Percentiles rank a stretch among this genome's conserved stretches.
These are phyloP conservation scores for Metarhizium rileyi DNA, from an alignment of 2,329 filamentous ascomycete species.

Conservation along the genomic window DNA sequence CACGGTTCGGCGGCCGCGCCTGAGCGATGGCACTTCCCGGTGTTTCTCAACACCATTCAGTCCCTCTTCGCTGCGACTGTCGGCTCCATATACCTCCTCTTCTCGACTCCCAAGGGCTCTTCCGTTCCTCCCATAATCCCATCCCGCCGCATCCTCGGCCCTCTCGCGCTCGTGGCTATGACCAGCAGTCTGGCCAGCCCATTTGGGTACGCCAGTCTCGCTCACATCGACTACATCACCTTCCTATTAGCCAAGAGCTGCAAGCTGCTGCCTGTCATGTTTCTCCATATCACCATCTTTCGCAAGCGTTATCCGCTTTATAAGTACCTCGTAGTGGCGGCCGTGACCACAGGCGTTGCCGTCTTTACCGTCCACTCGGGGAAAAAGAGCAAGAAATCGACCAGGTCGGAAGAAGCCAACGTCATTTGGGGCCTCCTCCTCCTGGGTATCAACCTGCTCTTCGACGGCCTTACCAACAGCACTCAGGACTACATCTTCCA, in stretches of 20 bases:
- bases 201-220: slow-evolving; percentile 86
- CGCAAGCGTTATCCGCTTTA: slow-evolving; percentile 82
- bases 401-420: slow-evolving; percentile 41
- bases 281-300: slow-evolving; percentile 88
- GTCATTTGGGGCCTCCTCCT: slow-evolving; percentile 73
- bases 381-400: slow-evolving; percentile 39
- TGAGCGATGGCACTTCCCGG: slow-evolving; percentile 82
- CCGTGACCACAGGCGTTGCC: slow-evolving; percentile 86
- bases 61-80: slow-evolving; percentile 78
- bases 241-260: slow-evolving; percentile 96
- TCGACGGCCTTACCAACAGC: slow-evolving; percentile 92
- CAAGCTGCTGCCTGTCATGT: slow-evolving; percentile 98
- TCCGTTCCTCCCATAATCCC: slow-evolving; percentile 63
- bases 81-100: slow-evolving; percentile 69
- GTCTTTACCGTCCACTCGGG: slow-evolving; percentile 86
- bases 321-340: slow-evolving; percentile 88
- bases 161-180: slow-evolving; percentile 75
- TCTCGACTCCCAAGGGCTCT: slow-evolving; percentile 41
- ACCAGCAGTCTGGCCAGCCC: slow-evolving; percentile 86
- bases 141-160: slow-evolving; percentile 59
- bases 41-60: slow-evolving; percentile 95
- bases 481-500: slow-evolving; percentile 93
- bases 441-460: slow-evolving; percentile 79
- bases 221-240: slow-evolving; percentile 95
- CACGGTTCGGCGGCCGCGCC: slow-evolving; percentile 57